A percentile compares a stretch with the other conserved stretches of the same genome.
Evolutionary conservation across 2,329 filamentous ascomycete genomes (phyloP).

Genomic region (Podosphaera fusca): DNA sequence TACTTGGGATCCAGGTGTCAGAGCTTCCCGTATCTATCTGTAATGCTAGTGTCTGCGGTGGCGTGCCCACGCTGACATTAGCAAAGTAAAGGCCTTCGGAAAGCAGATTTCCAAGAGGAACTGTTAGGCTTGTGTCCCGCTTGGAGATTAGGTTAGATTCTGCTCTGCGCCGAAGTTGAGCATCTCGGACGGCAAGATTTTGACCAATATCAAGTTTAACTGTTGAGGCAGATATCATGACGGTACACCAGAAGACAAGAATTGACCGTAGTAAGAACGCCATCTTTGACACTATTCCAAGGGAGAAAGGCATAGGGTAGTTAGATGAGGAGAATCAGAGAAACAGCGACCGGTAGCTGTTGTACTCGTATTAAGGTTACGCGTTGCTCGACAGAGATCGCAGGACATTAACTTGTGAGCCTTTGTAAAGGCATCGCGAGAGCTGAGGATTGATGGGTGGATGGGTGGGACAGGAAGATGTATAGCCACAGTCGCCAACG

Average conservation of each 20-base stretch:
- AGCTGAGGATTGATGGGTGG: no score
- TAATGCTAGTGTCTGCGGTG: conserved; percentile 81
- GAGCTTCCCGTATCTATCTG: conserved; percentile 60
- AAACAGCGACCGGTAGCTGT: no score
- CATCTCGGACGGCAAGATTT: conserved; percentile 6
- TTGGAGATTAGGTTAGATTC: neutral
- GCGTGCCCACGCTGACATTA: conserved; percentile 34
- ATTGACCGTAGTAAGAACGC: neutral
- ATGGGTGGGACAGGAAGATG: no score
- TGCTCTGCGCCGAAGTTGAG: conserved; percentile 6
- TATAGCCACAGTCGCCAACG: no score
- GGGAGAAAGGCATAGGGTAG: no score
- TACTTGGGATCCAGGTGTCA: conserved; percentile 32
- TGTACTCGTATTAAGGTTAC: no score
- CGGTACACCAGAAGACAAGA: neutral
- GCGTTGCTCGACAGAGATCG: no score
- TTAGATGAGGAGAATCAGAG: no score
- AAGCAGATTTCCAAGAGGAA: conserved; percentile 23
- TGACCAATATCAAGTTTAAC: conserved; percentile 10
- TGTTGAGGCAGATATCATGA: conserved; percentile 4
- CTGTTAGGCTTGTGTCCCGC: conserved; percentile 8
- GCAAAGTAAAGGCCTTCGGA: conserved; percentile 25
- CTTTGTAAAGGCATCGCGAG: no score
- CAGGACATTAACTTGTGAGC: no score
- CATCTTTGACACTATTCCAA: neutral